These are phyloP conservation scores for Ophiorrhiza pumila DNA, from an alignment of 257 asterid species.

Conservation along the genomic window DNA sequence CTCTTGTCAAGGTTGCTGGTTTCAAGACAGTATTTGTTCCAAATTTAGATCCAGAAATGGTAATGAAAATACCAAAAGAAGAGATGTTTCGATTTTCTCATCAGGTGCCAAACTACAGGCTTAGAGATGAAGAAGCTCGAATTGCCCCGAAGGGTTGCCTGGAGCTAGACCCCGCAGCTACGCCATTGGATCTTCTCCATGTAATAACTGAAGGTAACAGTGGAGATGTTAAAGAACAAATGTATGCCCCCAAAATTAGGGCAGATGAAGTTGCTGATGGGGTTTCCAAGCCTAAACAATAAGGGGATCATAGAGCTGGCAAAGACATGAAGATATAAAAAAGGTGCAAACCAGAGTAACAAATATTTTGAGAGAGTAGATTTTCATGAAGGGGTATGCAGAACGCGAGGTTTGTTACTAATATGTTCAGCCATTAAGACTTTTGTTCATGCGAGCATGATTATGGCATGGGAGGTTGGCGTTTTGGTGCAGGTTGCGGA, in stretches of 20 bases:
- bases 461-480: neutral
- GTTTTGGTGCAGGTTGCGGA: neutral
- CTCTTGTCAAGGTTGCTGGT: conserved; percentile 64
- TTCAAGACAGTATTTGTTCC: conserved; percentile 67
- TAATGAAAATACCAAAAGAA: conserved; percentile 48
- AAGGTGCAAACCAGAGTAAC: conserved; percentile 5
- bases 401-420: neutral
- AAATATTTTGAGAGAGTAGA: neutral
- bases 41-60: conserved; percentile 34
- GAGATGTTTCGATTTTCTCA: conserved; percentile 82
- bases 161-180: conserved; percentile 90
- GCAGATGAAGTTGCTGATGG: conserved; percentile 23
- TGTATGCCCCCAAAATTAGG: conserved; percentile 24
- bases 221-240: conserved; percentile 20
- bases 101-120: conserved; percentile 55
- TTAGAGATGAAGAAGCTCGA: conserved; percentile 51
- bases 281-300: conserved; percentile 21
- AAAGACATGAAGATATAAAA: conserved; percentile 16
- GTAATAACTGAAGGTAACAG: conserved; percentile 32
- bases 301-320: conserved; percentile 18
- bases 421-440: neutral
- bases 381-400: neutral
- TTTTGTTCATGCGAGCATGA: neutral
- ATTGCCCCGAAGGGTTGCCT: conserved; percentile 58
- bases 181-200: conserved; percentile 66